Evolutionary conservation across 352 stramenopile species (phyloP), one percentile per base, ranked within the genome.

Genomic region (Ophiocytium majus): DNA sequence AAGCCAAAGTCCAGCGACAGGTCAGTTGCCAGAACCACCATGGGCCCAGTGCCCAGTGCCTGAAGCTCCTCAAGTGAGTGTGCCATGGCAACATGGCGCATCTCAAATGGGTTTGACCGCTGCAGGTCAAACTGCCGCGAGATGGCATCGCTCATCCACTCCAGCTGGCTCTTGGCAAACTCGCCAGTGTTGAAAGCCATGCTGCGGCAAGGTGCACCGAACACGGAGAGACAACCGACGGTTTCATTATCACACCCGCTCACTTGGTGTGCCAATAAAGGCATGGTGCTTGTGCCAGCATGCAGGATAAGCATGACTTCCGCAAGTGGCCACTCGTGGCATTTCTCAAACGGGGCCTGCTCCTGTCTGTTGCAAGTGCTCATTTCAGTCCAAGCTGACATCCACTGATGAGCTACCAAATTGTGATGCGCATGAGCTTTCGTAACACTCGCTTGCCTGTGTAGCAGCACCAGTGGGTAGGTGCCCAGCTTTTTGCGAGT

Each of bases 21-120:
- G 84, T 89, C 83, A 35, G 83, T 89, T 49, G 86, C 83, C 1
- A 89, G 49, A 17, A 89, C 86, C 34, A 89, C 86, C 85, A 84
- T 79, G 28, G 10, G 75, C 0, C 31, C 35, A 33, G 28, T 76
- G 57, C 78, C 78, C 28, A 88, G 85, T 14, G 82, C 85, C 49
- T 88, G 49, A 37, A 88, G 85, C 33, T 88, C 85, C 50, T 88
- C 81, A 36, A 88, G 34, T 35, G 76, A 81, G 64, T 88, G 85
- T 35, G 82, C 81, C 80, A 88, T 86, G 43, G 82, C 71, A 19
- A 86, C 81, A 57, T 88, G 83, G 49, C 81, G 64, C 74, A 88
- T 80, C 79, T 88, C 81, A 64, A 88, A 88, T 1, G 85, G 85
- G 34, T 86, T 86, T 50, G 37, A 79, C 80, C 81, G 31, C 75